Conservation (phyloP, 2,329 filamentous ascomycete genomes). For the Ophiocordyceps sinensis region DNA sequence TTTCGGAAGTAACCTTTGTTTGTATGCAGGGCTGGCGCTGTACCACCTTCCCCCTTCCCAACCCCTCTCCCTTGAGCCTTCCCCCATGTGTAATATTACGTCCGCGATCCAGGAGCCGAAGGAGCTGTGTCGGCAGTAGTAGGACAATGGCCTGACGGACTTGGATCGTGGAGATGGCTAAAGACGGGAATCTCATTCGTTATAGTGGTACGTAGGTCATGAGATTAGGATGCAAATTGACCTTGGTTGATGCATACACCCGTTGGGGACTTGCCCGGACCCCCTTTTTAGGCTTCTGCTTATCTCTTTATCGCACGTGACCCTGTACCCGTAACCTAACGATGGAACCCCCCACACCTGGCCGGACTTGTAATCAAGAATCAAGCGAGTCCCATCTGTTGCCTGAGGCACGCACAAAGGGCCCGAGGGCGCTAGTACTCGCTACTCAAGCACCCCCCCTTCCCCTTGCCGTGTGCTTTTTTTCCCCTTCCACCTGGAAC, state of each 20-base stretch:
- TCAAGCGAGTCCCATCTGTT: neutral
- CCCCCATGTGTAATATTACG: conserved; percentile 1
- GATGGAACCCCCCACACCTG: too few relatives aligned
- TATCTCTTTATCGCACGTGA: too few relatives aligned
- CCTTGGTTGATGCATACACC: neutral
- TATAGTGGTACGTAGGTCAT: conserved; percentile 2
- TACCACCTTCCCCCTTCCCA: neutral
- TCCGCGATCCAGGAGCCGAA: neutral
- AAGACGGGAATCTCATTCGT: conserved; percentile 1
- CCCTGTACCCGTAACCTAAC: too few relatives aligned
- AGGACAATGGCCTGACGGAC: neutral
- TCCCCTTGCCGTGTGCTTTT: neutral
- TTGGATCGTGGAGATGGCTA: neutral
- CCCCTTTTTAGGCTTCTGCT: too few relatives aligned
- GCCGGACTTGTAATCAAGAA: neutral
- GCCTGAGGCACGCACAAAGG: neutral
- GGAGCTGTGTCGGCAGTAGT: neutral
- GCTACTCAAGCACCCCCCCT: neutral
- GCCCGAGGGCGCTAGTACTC: too few relatives aligned
- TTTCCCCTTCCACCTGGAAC: neutral
- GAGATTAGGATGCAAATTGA: conserved; percentile 4
- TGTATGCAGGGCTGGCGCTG: conserved; percentile 1
- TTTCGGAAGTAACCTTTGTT: conserved; percentile 1
- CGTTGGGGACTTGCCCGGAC: too few relatives aligned
- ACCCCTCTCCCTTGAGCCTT: neutral